Evolutionary conservation across 768 basidiomycete species (phyloP).

Genomic region (Rhizopogon vesiculosus): DNA sequence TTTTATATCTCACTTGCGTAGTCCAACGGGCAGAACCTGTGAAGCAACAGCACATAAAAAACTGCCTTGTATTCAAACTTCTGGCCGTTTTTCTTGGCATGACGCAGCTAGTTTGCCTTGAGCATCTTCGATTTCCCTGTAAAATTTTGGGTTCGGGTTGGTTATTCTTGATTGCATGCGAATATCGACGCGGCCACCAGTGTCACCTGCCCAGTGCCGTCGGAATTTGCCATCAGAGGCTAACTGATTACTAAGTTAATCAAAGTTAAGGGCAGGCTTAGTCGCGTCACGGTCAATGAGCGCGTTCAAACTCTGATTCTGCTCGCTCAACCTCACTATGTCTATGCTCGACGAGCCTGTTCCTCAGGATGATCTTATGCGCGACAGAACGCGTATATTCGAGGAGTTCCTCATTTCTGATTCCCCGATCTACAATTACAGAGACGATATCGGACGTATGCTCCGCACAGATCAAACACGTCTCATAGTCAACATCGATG

Average conservation of each 20-base stretch:
- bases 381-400: slow-evolving; percentile 73
- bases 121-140: not conserved
- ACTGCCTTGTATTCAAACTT: slow-evolving; percentile 2
- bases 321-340: slow-evolving; percentile 13
- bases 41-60: not conserved
- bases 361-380: slow-evolving; percentile 65
- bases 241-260: too few relatives aligned
- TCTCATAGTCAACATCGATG: slow-evolving; percentile 93
- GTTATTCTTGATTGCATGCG: not conserved
- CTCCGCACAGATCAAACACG: slow-evolving; percentile 79
- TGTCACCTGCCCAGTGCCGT: too few relatives aligned
- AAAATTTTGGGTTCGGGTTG: not conserved
- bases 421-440: slow-evolving; percentile 70
- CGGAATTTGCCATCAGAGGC: too few relatives aligned
- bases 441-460: slow-evolving; percentile 79
- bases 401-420: slow-evolving; percentile 79
- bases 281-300: slow-evolving; percentile 15
- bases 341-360: slow-evolving; percentile 49
- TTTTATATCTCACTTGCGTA: slow-evolving; percentile 5
- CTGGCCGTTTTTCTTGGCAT: not conserved
- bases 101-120: not conserved
- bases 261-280: slow-evolving; percentile 28
- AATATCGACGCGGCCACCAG: not conserved
- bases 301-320: not conserved
- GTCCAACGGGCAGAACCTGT: not conserved